A percentile compares a stretch with the other conserved stretches of the same genome.
These are phyloP conservation scores for Eutrema heterophyllum DNA, from an alignment of 345 rosid genomes.

Conservation along the genomic window DNA sequence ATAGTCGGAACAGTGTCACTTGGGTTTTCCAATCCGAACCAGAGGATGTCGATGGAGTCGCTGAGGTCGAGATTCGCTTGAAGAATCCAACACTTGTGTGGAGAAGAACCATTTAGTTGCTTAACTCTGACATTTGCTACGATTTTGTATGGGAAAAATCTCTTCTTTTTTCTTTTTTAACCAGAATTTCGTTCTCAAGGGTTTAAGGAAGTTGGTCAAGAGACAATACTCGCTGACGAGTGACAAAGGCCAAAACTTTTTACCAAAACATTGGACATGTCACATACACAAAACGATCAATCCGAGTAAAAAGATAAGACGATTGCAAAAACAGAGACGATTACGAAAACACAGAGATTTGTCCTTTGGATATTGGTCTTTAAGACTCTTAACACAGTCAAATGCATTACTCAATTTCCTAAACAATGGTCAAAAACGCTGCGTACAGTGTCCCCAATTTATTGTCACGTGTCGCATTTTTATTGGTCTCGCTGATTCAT, in stretches of 20 bases:
- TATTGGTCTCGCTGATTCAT: constrained; percentile 6
- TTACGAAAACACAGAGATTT: too few species aligned
- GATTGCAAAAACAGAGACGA: neutral
- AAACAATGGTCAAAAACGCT: neutral
- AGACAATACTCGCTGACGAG: neutral
- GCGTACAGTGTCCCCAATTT: neutral
- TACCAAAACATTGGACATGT: too few species aligned
- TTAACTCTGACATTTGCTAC: neutral
- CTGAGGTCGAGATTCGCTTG: constrained; percentile 37
- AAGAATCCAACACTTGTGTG: neutral
- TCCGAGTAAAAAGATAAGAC: neutral
- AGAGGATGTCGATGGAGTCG: constrained; percentile 24
- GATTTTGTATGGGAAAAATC: neutral
- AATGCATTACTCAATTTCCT: neutral
- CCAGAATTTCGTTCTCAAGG: neutral
- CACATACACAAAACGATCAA: too few species aligned
- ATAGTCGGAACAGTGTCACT: constrained; percentile 34
- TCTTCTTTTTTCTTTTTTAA: neutral
- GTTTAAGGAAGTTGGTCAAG: neutral
- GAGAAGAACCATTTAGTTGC: constrained; percentile 16
- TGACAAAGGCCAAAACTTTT: neutral
- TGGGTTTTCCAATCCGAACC: constrained; percentile 48
- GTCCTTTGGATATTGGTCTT: neutral
- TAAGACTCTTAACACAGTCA: neutral
- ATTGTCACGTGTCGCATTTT: neutral